Conservation (phyloP, 2,329 filamentous ascomycete species). For the Colletotrichum sidae region DNA sequence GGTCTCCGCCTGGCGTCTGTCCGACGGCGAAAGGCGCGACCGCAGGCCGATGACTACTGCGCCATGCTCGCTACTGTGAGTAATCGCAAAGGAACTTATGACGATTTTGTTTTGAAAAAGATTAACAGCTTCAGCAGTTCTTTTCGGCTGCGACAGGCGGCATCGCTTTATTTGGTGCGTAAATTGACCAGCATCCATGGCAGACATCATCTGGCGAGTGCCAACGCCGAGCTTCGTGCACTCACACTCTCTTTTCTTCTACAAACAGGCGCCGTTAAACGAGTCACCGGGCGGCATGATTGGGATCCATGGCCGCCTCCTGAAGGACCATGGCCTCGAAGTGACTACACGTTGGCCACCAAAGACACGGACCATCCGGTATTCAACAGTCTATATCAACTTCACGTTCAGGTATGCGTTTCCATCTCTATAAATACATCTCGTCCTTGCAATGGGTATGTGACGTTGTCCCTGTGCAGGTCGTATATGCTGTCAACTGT, state of each 20-base stretch:
- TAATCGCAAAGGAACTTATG: neutral
- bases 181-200: neutral
- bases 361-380: slow-evolving; percentile 18
- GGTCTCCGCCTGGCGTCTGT: slow-evolving; percentile 14
- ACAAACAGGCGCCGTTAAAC: slow-evolving; percentile 1
- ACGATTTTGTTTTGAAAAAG: neutral
- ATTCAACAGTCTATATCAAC: neutral
- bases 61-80: slow-evolving; percentile 19
- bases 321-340: slow-evolving; percentile 21
- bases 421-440: too few species aligned
- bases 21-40: slow-evolving; percentile 4
- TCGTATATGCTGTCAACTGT: slow-evolving; percentile 7
- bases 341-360: slow-evolving; percentile 9
- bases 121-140: slow-evolving; percentile 1
- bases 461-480: neutral
- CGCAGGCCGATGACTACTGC: slow-evolving; percentile 16
- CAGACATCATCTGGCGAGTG: neutral
- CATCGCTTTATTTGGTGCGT: slow-evolving; percentile 10
- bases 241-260: neutral
- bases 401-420: neutral
- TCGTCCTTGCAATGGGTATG: neutral
- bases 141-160: slow-evolving; percentile 6
- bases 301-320: slow-evolving; percentile 22
- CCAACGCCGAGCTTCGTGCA: too few species aligned
- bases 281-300: slow-evolving; percentile 22